Percentiles rank a stretch among this genome's conserved stretches.
Conservation (phyloP, 148 eudicot genomes). For the Rhododendron williamsianum region DNA sequence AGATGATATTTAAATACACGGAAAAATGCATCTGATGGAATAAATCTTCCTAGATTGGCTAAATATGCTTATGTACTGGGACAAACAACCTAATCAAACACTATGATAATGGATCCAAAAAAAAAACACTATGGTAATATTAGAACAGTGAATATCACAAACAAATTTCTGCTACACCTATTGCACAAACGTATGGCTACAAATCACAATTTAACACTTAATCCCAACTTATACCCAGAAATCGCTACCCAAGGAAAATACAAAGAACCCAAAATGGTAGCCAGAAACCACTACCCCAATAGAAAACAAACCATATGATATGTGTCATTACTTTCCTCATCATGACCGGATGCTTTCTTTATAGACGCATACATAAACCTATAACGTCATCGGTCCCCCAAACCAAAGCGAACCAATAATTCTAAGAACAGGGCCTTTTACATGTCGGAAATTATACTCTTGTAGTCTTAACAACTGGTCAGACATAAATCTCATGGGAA, state of each 20-base stretch:
- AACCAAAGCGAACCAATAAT: neutral
- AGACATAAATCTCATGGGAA: neutral
- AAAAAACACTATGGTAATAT: neutral
- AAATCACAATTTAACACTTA: neutral
- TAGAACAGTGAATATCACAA: neutral
- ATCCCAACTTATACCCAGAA: neutral
- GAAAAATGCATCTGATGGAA: neutral
- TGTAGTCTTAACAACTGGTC: neutral
- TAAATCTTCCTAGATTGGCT: neutral
- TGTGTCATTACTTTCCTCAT: neutral
- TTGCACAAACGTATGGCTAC: neutral
- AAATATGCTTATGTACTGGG: neutral
- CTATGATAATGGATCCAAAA: neutral
- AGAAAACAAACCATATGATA: neutral
- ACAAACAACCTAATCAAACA: neutral
- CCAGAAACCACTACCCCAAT: neutral
- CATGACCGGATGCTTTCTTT: neutral
- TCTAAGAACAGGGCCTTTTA: neutral
- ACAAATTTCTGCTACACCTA: neutral
- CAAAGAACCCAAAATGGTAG: neutral
- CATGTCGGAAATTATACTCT: neutral
- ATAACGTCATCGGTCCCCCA: neutral
- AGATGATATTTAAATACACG: neutral
- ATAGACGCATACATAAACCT: neutral
- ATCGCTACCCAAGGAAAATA: neutral